Evolutionary conservation across 192 early-diverging fungal species (phyloP).

Genomic region (Podila epigama): DNA sequence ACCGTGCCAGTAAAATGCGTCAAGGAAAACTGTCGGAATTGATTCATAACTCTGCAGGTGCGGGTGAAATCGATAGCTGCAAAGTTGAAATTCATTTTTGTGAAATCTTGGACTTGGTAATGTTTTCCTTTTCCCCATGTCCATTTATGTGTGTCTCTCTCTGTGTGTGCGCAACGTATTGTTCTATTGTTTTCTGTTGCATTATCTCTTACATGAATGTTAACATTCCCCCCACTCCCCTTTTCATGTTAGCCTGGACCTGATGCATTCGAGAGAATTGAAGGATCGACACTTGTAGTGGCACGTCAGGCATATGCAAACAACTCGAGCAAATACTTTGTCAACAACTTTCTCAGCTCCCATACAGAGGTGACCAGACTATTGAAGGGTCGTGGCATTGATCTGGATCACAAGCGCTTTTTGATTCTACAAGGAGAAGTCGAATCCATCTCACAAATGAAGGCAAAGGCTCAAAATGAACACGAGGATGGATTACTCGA

Average conservation of each 20-base stretch:
- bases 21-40: constrained; percentile 95
- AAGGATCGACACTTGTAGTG: constrained; percentile 77
- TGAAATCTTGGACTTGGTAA: constrained; percentile 85
- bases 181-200: not conserved
- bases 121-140: too few species aligned
- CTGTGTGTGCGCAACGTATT: not conserved
- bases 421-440: constrained; percentile 98
- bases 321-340: constrained; percentile 79
- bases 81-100: constrained; percentile 94
- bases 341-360: constrained; percentile 70
- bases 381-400: constrained; percentile 86
- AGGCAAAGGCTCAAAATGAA: constrained; percentile 90
- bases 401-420: constrained; percentile 98
- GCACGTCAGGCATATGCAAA: constrained; percentile 74
- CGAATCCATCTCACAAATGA: constrained; percentile 99
- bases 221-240: not conserved
- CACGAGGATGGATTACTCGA: constrained; percentile 96
- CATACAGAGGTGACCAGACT: constrained; percentile 87
- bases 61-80: constrained; percentile 76
- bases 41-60: constrained; percentile 90
- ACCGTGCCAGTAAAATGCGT: constrained; percentile 95
- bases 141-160: too few species aligned
- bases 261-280: constrained; percentile 65
- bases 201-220: not conserved
- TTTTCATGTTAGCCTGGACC: constrained; percentile 59